phyloP scores from a whole-genome alignment of 768 basidiomycete genomes.

The Xerocomellus amylosporus region DNA sequence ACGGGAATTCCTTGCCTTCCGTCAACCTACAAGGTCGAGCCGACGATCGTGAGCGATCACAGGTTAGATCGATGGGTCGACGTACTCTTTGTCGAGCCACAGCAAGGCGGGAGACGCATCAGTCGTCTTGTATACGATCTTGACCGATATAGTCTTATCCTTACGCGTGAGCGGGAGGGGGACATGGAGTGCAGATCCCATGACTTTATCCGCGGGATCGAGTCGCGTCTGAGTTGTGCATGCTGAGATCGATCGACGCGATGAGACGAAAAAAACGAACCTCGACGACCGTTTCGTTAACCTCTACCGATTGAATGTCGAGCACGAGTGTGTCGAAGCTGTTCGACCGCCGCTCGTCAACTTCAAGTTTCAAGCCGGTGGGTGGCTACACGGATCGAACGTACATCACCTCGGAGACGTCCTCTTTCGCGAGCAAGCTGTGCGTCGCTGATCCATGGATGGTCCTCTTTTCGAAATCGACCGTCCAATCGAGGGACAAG shows the following conservation, averaged over 20 bases:
- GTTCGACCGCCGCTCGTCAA: not conserved
- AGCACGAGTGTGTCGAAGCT: slow-evolving; percentile 55
- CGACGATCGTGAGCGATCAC: not conserved
- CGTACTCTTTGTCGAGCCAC: slow-evolving; percentile 80
- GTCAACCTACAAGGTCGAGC: slow-evolving; percentile 56
- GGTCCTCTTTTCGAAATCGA: slow-evolving; percentile 49
- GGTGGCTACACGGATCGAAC: not conserved
- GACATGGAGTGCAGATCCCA: slow-evolving; percentile 76
- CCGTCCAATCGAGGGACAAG: slow-evolving; percentile 52
- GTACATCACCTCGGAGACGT: slow-evolving; percentile 44
- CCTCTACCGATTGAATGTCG: slow-evolving; percentile 50
- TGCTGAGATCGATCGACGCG: not conserved
- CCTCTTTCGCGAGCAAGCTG: slow-evolving; percentile 37
- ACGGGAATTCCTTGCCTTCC: slow-evolving; percentile 79
- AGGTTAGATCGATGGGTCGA: not conserved
- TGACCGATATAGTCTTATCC: slow-evolving; percentile 45
- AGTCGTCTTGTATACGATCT: slow-evolving; percentile 72
- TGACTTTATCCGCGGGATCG: slow-evolving; percentile 57
- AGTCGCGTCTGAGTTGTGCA: slow-evolving; percentile 45
- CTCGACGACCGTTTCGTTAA: slow-evolving; percentile 43
- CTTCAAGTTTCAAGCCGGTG: not conserved
- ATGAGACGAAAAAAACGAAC: slow-evolving; percentile 36
- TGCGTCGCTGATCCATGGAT: slow-evolving; percentile 51
- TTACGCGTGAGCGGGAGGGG: slow-evolving; percentile 38
- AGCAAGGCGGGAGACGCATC: slow-evolving; percentile 73